Base-by-base conservation (phyloP, 345 rosid genomes). In the Microcos paniculata region DNA sequence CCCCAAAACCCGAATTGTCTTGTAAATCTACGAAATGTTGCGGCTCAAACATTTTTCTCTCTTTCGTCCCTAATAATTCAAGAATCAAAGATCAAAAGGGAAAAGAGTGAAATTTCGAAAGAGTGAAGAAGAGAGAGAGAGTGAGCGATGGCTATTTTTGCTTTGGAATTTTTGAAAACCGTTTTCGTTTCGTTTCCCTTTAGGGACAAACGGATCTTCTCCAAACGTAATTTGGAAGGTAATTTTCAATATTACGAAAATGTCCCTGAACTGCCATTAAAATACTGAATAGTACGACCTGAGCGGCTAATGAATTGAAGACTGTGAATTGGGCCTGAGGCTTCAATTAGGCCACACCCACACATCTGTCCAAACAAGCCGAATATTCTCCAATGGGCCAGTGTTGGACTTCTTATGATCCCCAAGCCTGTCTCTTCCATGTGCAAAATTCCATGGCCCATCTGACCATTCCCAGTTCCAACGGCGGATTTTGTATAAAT, bases 21-120 rank as follows among this genome's bases (percentile, higher is more conserved):
- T 86, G 88, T 76, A 82, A 82, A 88, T 91, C 93, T 55, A 87
- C 57, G 58, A 83, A 80, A 75, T 85, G 89, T n/a, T 85, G 88
- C 15, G 80, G 80, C 79, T 91, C 90, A 68, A 84, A 90, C 98
- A 91, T 90, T 70, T 52, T 43, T 26, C 7, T 40, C 9, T 18
- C 31, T 23, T 24, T 6, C 7, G 40, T 57, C 26, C 0, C n/a
- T n/a, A 14, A 30, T 43, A 73, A 40, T 2, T 40, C 15, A 53
- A 19, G 31, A 42, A 45, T 28, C 0, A 13, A 31, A 48, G 6
- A 16, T 15, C 18, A 14, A 45, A 58, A 42, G 30, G 8, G 55
- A 72, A 38, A 38, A 28, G 18, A 68, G 28, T 46, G 19, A 21
- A 18, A 57, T 40, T 70, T 16, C 40, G 16, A 51, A 38, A 19